A percentile compares a stretch with the other conserved stretches of the same genome.
Conservation (phyloP, 345 rosid genomes). For the Eucalyptus marginata region DNA sequence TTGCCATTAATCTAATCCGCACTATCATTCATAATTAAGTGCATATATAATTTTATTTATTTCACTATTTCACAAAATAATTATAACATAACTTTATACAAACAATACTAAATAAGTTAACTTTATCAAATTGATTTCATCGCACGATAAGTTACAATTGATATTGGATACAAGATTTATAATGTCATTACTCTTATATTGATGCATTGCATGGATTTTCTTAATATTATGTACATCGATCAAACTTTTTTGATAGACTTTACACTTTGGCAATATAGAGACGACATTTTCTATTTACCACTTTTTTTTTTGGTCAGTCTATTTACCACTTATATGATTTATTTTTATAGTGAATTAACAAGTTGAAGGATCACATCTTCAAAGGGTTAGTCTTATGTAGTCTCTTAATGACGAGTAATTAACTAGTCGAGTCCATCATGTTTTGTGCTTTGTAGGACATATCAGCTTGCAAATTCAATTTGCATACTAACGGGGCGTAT, state of each 20-base stretch:
- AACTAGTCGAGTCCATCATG: background rate
- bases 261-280: background rate
- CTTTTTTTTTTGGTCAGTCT: too few species aligned
- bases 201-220: background rate
- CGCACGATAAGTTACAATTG: background rate
- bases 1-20: background rate
- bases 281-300: background rate
- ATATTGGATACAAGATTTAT: background rate
- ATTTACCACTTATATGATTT: background rate
- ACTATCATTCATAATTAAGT: background rate
- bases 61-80: background rate
- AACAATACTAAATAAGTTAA: background rate
- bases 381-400: background rate
- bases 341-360: background rate
- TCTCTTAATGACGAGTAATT: background rate
- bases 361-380: background rate
- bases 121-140: background rate
- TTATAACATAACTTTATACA: background rate
- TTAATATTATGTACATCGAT: background rate
- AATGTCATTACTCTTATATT: background rate
- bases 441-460: background rate
- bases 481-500: background rate
- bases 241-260: background rate
- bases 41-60: background rate
- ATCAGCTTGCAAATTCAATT: background rate